Percentiles rank a stretch among this genome's conserved stretches.
phyloP scores from a whole-genome alignment of 306 rosid genomes.

The Astragalus glycyphyllos region DNA sequence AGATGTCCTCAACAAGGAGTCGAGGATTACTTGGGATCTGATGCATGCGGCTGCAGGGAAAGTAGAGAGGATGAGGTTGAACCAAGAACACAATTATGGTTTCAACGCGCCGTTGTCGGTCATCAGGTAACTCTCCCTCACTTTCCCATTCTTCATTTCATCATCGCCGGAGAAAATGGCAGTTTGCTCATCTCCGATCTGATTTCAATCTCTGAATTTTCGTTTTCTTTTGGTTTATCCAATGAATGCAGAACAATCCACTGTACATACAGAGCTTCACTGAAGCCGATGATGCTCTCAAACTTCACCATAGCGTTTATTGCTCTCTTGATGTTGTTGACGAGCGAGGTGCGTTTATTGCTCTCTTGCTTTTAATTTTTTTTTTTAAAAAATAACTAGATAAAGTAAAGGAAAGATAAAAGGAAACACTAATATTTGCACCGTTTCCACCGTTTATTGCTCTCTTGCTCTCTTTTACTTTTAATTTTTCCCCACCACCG shows the following conservation, averaged over 20 bases:
- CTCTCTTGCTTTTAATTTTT: too few species aligned
- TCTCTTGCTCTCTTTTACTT: too few species aligned
- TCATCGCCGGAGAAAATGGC: background rate
- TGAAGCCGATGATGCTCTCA: constrained; percentile 96
- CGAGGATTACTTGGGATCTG: too few species aligned
- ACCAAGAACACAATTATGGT: too few species aligned
- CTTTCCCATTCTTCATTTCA: background rate
- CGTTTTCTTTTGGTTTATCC: background rate
- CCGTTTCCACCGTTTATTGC: too few species aligned
- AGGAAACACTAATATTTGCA: too few species aligned
- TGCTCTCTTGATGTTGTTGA: constrained; percentile 96
- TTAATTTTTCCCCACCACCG: too few species aligned
- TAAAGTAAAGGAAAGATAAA: too few species aligned
- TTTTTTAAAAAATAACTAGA: too few species aligned
- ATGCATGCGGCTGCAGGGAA: too few species aligned
- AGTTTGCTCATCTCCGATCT: constrained; percentile 13
- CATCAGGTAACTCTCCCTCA: constrained; percentile 70
- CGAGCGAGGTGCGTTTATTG: constrained; percentile 75
- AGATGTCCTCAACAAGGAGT: too few species aligned
- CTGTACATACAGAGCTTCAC: constrained; percentile 96
- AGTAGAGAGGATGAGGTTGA: too few species aligned
- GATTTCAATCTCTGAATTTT: background rate
- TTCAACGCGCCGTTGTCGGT: constrained; percentile 94
- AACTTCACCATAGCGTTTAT: constrained; percentile 95
- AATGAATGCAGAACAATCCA: constrained; percentile 76